Evolutionary conservation across 805 yeast genomes (phyloP), one percentile per base, ranked within the genome.

Genomic region (Blastobotrys attinorum): DNA sequence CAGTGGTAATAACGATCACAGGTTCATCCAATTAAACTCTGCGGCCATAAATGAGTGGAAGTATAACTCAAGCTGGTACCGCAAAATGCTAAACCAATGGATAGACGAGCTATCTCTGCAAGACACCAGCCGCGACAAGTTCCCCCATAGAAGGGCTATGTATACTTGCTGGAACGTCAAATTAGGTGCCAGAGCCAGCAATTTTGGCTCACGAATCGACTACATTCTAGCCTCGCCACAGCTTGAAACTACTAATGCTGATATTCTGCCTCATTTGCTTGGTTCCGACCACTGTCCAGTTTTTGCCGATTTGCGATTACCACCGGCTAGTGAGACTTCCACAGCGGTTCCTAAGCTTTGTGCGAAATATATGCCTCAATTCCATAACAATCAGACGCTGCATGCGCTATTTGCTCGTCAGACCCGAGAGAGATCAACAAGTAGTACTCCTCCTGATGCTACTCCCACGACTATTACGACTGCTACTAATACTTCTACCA

Each of bases 271-370:
- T 0, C 70, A 70, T 36, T 54, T 89, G 1, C 66, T 74, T 59
- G 98, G 98, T 0, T 86, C 96, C 0, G 98, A 90, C 60, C 98
- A 90, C 62, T 90, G 97, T 61, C 98, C 98, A 0, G 76, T 87
- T 0, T 87, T 61, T 56, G 71, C 87, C 1, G 97, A 87, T 59
- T 56, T 88, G 36, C 64, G 66, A 2, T 10, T 56, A 15, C 42
- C 36, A 8, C 3, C 18, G 23, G 42, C 18, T 22, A 8, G 16
- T n/a, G 35, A 3, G n/a, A 20, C 13, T n/a, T 16, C 39, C 3
- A 21, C 10, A 20, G 20, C 6, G 16, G 22, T 27, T 6, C 39
- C 39, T 3, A 17, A 20, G 15, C 39, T 35, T 15, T 35, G 39
- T 15, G 18, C 35, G n/a, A 13, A n/a, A 16, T 16, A 31, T 13